Conservation (phyloP, 371 early-diverging fungal species). For the Mortierella sp. region DNA sequence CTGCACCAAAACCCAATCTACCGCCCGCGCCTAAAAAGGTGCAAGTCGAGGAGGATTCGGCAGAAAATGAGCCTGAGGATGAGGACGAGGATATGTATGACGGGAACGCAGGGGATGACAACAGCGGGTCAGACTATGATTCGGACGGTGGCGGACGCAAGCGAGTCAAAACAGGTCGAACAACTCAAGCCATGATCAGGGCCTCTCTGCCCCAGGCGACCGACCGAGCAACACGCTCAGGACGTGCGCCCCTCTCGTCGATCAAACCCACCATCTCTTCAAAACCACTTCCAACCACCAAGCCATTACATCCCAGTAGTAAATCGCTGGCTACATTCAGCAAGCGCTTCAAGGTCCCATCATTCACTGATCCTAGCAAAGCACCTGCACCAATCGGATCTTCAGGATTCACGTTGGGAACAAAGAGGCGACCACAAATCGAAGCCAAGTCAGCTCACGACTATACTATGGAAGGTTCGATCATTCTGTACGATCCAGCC, state of each 20-base stretch:
- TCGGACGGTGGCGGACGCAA: conserved; percentile 29
- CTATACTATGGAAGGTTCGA: conserved; percentile 86
- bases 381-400: conserved; percentile 27
- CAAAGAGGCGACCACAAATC: conserved; percentile 66
- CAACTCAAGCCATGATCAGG: conserved; percentile 38
- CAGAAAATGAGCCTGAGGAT: not conserved
- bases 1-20: not conserved
- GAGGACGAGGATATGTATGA: conserved; percentile 31
- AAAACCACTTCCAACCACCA: conserved; percentile 34
- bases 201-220: conserved; percentile 22
- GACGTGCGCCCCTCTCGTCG: conserved; percentile 27
- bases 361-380: conserved; percentile 39
- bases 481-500: conserved; percentile 88
- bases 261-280: conserved; percentile 42
- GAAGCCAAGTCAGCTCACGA: conserved; percentile 83
- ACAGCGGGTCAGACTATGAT: conserved; percentile 37
- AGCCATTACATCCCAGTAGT: conserved; percentile 18
- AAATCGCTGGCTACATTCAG: conserved; percentile 25
- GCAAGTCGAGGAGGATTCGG: conserved; percentile 20
- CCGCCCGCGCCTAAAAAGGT: conserved; percentile 11
- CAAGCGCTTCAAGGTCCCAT: conserved; percentile 44
- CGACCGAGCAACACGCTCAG: conserved; percentile 41
- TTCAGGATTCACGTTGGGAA: conserved; percentile 69
- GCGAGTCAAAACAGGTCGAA: conserved; percentile 28
- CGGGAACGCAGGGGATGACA: conserved; percentile 14